Conservation (phyloP, 257 asterid species). For the Apocynum venetum region DNA sequence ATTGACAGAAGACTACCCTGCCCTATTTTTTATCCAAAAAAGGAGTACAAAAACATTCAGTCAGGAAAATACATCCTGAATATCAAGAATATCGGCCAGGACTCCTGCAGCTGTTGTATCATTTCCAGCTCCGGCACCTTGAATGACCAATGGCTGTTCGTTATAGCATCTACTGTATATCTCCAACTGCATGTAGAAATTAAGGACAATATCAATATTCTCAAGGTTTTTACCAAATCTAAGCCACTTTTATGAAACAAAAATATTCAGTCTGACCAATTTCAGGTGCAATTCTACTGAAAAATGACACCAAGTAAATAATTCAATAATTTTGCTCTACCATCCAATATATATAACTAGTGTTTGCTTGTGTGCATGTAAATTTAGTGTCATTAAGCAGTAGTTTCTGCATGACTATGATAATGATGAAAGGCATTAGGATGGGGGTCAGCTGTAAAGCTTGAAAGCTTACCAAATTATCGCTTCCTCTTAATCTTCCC, state of each 20-base stretch:
- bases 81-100: slow-evolving; percentile 84
- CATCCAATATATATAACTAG: background rate
- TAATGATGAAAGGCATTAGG: background rate
- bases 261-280: background rate
- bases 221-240: no score
- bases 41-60: background rate
- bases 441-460: background rate
- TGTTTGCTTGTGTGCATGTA: background rate
- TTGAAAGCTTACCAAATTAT: slow-evolving; percentile 61
- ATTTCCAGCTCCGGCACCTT: slow-evolving; percentile 95
- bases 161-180: slow-evolving; percentile 76
- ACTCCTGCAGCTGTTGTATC: slow-evolving; percentile 93
- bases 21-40: no score
- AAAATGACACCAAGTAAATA: background rate
- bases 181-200: slow-evolving; percentile 54
- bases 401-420: background rate
- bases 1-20: no score
- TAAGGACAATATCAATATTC: background rate
- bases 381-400: background rate
- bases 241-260: background rate
- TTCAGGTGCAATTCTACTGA: background rate
- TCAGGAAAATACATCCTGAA: slow-evolving; percentile 61
- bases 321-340: background rate
- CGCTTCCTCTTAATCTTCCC: slow-evolving; percentile 89
- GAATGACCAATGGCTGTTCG: slow-evolving; percentile 73